Conservation (phyloP, 2,329 filamentous ascomycete species). For the Mycosphaerella sp. region DNA sequence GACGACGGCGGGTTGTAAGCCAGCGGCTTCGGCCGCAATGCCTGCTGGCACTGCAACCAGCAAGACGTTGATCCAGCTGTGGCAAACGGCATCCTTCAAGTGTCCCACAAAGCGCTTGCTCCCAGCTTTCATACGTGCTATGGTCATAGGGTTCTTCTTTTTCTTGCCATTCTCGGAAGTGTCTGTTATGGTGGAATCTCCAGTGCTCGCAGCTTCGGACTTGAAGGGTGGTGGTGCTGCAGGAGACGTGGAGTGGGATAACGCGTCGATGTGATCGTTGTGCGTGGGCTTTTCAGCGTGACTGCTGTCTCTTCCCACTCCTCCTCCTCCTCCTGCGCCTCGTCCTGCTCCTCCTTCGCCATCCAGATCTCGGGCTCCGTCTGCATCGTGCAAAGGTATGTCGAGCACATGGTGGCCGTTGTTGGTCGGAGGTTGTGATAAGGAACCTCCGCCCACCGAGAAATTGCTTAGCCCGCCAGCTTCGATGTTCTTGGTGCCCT, state of each 20-base stretch:
- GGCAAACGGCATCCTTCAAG: constrained; percentile 54
- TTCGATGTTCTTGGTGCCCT: constrained; percentile 22
- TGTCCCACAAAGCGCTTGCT: constrained; percentile 49
- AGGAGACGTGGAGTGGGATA: constrained; percentile 25
- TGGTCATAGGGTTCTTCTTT: constrained; percentile 40
- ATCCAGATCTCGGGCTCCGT: constrained; percentile 27
- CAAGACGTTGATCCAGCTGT: constrained; percentile 72
- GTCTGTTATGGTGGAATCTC: constrained; percentile 48
- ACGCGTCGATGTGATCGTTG: constrained; percentile 20
- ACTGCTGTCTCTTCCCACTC: constrained; percentile 7
- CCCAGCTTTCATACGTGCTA: constrained; percentile 45
- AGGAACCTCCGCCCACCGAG: constrained; percentile 23
- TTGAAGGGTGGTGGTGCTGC: constrained; percentile 38
- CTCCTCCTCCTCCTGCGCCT: constrained; percentile 6
- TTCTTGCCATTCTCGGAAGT: constrained; percentile 23
- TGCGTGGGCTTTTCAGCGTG: constrained; percentile 25
- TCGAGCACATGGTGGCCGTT: constrained; percentile 13
- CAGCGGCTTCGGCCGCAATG: constrained; percentile 53
- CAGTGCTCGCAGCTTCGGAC: constrained; percentile 46
- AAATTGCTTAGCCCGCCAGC: constrained; percentile 31
- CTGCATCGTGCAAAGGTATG: constrained; percentile 18
- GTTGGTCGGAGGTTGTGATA: constrained; percentile 22
- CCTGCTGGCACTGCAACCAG: constrained; percentile 73
- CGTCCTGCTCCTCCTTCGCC: constrained; percentile 6
- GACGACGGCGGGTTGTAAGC: constrained; percentile 39